Conservation (phyloP, 2,329 filamentous ascomycete species). For the Apiospora koreana region DNA sequence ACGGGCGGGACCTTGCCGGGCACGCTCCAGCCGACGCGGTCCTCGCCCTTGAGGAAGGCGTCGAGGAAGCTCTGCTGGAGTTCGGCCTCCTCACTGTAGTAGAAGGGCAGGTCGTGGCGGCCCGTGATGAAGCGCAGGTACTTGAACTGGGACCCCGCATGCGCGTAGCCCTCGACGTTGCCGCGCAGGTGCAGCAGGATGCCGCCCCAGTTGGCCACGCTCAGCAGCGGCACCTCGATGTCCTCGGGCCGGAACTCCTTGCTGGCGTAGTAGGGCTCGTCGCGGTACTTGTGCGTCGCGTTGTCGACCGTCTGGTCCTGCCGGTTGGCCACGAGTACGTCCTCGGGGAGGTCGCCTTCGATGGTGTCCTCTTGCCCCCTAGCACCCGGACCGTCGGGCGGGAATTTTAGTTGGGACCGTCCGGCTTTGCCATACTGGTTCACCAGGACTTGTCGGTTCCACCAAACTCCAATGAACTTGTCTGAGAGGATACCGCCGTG, state of each 20-base stretch:
- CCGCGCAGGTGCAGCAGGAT: conserved; percentile 69
- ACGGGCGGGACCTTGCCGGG: conserved; percentile 62
- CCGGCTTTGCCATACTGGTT: conserved; percentile 65
- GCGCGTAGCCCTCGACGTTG: conserved; percentile 65
- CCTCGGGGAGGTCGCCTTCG: conserved; percentile 58
- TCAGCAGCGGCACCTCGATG: conserved; percentile 67
- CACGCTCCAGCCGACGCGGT: conserved; percentile 60
- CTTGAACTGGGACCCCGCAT: conserved; percentile 67
- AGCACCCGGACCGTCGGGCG: conserved; percentile 30
- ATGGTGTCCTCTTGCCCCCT: conserved; percentile 48
- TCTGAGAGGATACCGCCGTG: conserved; percentile 64
- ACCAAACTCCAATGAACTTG: conserved; percentile 64
- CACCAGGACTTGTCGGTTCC: conserved; percentile 64
- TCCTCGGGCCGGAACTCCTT: conserved; percentile 66
- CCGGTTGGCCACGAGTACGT: conserved; percentile 51
- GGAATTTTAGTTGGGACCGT: conserved; percentile 30
- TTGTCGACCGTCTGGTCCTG: conserved; percentile 49
- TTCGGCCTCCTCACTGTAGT: conserved; percentile 68
- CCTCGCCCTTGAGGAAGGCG: conserved; percentile 69
- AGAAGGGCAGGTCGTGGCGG: conserved; percentile 72
- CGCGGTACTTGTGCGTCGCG: conserved; percentile 55
- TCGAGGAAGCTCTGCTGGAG: conserved; percentile 69
- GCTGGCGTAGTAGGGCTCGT: conserved; percentile 64
- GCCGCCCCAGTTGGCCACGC: conserved; percentile 71
- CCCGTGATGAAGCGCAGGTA: conserved; percentile 71